Evolutionary conservation across 1,284 basidiomycete genomes (phyloP).

Genomic region (Ustilago sp.): DNA sequence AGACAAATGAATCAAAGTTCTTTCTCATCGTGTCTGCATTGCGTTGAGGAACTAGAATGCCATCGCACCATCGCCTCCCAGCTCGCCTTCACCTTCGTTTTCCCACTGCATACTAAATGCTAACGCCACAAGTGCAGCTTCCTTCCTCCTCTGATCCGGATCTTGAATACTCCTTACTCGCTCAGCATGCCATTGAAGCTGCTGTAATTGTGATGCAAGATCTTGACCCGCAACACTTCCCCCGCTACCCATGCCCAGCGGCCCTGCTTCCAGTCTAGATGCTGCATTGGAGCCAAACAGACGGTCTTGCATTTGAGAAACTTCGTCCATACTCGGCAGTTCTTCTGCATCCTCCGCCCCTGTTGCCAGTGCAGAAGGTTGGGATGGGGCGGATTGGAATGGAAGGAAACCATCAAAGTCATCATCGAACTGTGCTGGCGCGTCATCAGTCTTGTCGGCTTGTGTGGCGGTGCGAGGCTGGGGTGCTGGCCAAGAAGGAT

Average conservation of each 20-base stretch:
- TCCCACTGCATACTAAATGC: slow-evolving; percentile 52
- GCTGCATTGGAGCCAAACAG: slow-evolving; percentile 32
- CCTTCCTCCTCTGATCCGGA: slow-evolving; percentile 40
- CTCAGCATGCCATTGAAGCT: slow-evolving; percentile 47
- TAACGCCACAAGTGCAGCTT: slow-evolving; percentile 46
- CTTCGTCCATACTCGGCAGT: slow-evolving; percentile 24
- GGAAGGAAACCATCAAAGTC: slow-evolving; percentile 53
- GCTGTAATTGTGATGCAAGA: slow-evolving; percentile 28
- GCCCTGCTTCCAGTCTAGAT: slow-evolving; percentile 16
- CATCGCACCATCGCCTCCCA: slow-evolving; percentile 12
- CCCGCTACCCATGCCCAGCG: slow-evolving; percentile 16
- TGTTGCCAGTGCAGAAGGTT: background rate
- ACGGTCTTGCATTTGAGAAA: slow-evolving; percentile 28
- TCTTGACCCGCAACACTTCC: slow-evolving; percentile 11
- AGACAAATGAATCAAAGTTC: background rate
- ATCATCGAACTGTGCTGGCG: slow-evolving; percentile 30
- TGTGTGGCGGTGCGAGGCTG: background rate
- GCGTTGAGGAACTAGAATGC: slow-evolving; percentile 12
- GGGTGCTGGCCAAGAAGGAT: slow-evolving; percentile 46
- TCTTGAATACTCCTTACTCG: slow-evolving; percentile 44
- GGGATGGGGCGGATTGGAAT: slow-evolving; percentile 21
- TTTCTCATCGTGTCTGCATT: background rate
- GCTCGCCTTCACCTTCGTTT: background rate
- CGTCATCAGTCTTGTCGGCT: background rate
- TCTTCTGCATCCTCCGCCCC: slow-evolving; percentile 9